Evolutionary conservation across 129 eudicot genomes (phyloP), one percentile per base, ranked within the genome.

Genomic region (Saussurea involucrata): DNA sequence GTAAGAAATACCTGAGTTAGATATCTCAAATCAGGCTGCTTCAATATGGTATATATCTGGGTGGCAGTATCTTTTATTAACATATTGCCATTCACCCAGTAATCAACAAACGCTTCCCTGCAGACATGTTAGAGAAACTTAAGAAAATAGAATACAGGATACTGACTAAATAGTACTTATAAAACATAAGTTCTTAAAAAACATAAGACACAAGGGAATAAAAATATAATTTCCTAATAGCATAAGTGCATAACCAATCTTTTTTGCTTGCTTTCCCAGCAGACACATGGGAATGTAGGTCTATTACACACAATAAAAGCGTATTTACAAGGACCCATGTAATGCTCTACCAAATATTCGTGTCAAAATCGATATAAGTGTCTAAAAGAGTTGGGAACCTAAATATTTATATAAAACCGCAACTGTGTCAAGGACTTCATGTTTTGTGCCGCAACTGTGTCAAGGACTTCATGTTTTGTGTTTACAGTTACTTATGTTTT

Each of bases 31-130:
- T 90, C 88, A 63, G 98, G 96, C 81, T 90, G 92, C 85, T 90
- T 93, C 79, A 93, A 80, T 77, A 93, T 85, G 70, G 86, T 83
- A 73, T 63, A 90, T 80, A 93, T 88, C 72, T 90, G 98, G 66
- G 90, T 85, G 18, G 92, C 89, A 81, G 57, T 80, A 77, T 93
- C 98, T 83, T 88, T 88, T 20, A 86, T 88, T 92, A 93, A 80
- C 89, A 90, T 86, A 76, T 88, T 88, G 70, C 92, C 88, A 81
- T 88, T 85, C 83, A 93, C 85, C 98, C 98, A 93, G 61, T 86
- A 93, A 68, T 93, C 89, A 69, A 93, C 90, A 90, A 93, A 93
- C 32, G 96, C 98, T 83, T 93, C 95, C 80, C 98, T 93, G 72
- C 79, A 84, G 34, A 29, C 67, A 79, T 29, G 40, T 34, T 31